Evolutionary conservation across 768 basidiomycete species (phyloP).

Genomic region (Termitomyces sp.): DNA sequence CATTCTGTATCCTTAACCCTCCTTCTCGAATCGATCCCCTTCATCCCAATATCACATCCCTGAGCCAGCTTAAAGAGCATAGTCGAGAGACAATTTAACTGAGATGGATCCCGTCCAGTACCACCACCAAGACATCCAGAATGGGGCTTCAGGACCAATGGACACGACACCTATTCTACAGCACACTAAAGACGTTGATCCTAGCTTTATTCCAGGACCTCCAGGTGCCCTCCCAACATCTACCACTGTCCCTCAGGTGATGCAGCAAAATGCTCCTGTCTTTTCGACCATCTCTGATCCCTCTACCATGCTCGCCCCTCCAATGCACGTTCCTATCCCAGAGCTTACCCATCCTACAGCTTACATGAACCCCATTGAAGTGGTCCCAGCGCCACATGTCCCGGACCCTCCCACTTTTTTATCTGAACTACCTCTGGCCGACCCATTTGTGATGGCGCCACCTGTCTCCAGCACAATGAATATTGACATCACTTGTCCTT

Average conservation of each 20-base stretch:
- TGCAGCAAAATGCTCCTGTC: constrained; percentile 26
- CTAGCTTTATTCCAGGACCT: constrained; percentile 17
- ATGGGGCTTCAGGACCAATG: constrained; percentile 25
- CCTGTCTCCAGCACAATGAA: constrained; percentile 29
- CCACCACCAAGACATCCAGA: constrained; percentile 27
- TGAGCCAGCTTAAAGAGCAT: constrained; percentile 8
- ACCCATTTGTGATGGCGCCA: constrained; percentile 27
- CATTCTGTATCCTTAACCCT: constrained; percentile 13
- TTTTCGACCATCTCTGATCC: constrained; percentile 28
- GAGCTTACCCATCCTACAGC: constrained; percentile 25
- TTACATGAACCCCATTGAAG: constrained; percentile 33
- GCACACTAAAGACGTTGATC: constrained; percentile 19
- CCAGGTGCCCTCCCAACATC: constrained; percentile 14
- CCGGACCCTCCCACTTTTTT: constrained; percentile 33
- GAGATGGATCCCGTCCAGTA: constrained; percentile 22
- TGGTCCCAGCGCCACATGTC: constrained; percentile 18
- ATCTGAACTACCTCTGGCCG: constrained; percentile 31
- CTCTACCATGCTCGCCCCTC: constrained; percentile 15
- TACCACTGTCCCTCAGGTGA: constrained; percentile 18
- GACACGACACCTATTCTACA: constrained; percentile 28
- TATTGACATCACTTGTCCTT: constrained; percentile 29
- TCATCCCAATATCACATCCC: constrained; percentile 14
- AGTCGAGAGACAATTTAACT: constrained; percentile 4
- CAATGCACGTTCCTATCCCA: constrained; percentile 35
- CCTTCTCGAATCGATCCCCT: constrained; percentile 19